phyloP scores from a whole-genome alignment of 2,329 filamentous ascomycete species.

The Penicillium polonicum region DNA sequence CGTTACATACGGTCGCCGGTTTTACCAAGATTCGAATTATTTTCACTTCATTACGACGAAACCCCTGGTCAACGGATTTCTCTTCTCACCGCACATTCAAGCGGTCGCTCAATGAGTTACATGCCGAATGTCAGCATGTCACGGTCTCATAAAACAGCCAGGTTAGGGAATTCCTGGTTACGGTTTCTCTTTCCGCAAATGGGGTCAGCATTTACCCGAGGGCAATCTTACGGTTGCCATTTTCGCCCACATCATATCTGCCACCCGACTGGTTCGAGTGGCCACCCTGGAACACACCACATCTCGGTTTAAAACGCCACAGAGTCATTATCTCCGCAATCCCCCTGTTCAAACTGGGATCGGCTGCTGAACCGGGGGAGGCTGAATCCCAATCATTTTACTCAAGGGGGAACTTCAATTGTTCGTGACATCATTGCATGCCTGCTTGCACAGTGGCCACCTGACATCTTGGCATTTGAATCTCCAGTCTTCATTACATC shows the following conservation, averaged over 20 bases:
- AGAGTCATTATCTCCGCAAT: conserved; percentile 13
- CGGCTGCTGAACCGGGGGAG: conserved; percentile 9
- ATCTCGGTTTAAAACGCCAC: conserved; percentile 12
- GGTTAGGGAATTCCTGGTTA: background rate
- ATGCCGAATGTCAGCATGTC: conserved; percentile 4
- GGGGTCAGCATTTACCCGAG: background rate
- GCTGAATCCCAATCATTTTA: conserved; percentile 16
- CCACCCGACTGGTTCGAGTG: conserved; percentile 25
- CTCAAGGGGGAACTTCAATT: conserved; percentile 16
- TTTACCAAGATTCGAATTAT: conserved; percentile 5
- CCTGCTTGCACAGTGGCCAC: conserved; percentile 25
- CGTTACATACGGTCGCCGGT: conserved; percentile 1
- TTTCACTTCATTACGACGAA: conserved; percentile 8
- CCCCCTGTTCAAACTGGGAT: conserved; percentile 10
- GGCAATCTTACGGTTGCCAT: conserved; percentile 15
- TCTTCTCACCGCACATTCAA: conserved; percentile 3
- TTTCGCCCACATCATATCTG: conserved; percentile 10
- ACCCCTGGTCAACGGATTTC: background rate
- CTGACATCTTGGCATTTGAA: conserved; percentile 24
- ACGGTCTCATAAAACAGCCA: conserved; percentile 2
- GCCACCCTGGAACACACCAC: conserved; percentile 8
- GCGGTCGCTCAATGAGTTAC: background rate
- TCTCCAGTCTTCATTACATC: conserved; percentile 11
- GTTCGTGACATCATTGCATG: conserved; percentile 34
- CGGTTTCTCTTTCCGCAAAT: background rate